A percentile compares a stretch with the other conserved stretches of the same genome.
phyloP scores from a whole-genome alignment of 805 yeast genomes.

The Ogataea paradorogensis region DNA sequence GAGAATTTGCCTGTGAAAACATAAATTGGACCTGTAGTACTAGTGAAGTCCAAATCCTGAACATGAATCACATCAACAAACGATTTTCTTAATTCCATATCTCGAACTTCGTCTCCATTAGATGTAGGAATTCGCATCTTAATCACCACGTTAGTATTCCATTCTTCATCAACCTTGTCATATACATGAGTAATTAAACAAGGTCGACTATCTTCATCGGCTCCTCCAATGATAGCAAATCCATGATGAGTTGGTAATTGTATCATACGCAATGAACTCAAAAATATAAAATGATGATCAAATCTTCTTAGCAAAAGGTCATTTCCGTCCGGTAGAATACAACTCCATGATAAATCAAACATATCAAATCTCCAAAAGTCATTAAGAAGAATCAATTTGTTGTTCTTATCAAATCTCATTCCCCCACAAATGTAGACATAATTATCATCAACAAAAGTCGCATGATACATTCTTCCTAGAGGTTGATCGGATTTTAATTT shows the following conservation, averaged over 20 bases:
- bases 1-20: neutral
- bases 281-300: constrained; percentile 48
- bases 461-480: constrained; percentile 56
- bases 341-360: constrained; percentile 50
- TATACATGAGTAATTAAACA: constrained; percentile 38
- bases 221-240: constrained; percentile 53
- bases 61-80: neutral
- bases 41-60: constrained; percentile 7
- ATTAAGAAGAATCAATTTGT: constrained; percentile 46
- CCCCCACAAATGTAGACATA: constrained; percentile 67
- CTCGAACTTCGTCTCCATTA: neutral
- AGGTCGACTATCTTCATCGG: constrained; percentile 34
- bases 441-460: constrained; percentile 49
- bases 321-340: constrained; percentile 40
- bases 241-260: constrained; percentile 44
- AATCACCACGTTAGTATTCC: constrained; percentile 13
- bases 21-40: constrained; percentile 12
- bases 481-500: constrained; percentile 29
- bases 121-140: neutral
- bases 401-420: constrained; percentile 38
- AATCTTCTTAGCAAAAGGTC: constrained; percentile 36
- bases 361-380: constrained; percentile 71
- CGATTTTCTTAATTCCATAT: neutral
- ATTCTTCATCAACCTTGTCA: constrained; percentile 41
- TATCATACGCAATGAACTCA: constrained; percentile 35